Percentiles rank a stretch among this genome's conserved stretches.
Conservation (phyloP, 2,329 filamentous ascomycete genomes). For the Fusarium odoratissimum region DNA sequence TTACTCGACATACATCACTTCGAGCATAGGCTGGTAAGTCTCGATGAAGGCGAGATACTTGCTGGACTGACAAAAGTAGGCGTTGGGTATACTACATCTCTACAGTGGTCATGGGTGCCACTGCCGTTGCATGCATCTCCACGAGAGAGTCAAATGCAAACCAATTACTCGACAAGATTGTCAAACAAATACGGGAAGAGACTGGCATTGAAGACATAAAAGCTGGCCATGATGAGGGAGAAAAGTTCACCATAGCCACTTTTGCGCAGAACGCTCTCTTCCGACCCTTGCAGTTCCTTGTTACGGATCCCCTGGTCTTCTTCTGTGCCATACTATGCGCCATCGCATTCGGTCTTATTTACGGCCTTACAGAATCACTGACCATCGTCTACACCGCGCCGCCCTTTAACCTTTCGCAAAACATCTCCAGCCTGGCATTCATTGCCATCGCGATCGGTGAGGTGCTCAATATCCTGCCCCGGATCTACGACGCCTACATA, state of each 20-base stretch:
- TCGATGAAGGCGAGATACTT: fast-evolving
- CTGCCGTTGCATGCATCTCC: slow-evolving; percentile 4
- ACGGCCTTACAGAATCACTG: slow-evolving; percentile 12
- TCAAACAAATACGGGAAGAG: neutral
- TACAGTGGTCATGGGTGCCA: neutral
- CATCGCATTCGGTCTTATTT: slow-evolving; percentile 14
- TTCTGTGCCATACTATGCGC: slow-evolving; percentile 13
- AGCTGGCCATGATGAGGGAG: neutral
- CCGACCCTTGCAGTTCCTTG: slow-evolving; percentile 8
- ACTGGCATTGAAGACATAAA: neutral
- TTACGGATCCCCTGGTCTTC: neutral
- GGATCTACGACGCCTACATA: slow-evolving; percentile 1
- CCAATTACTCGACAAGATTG: slow-evolving; percentile 3
- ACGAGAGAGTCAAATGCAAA: slow-evolving; percentile 10
- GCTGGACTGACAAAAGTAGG: neutral
- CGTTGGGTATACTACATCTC: slow-evolving; percentile 20
- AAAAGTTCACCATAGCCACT: neutral
- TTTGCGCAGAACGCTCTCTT: slow-evolving; percentile 8
- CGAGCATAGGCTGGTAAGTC: slow-evolving; percentile 10
- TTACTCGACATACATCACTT: neutral
- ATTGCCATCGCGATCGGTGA: slow-evolving; percentile 6
- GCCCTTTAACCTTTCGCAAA: neutral
- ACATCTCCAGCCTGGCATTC: slow-evolving; percentile 6
- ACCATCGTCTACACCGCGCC: slow-evolving; percentile 12
- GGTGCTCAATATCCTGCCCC: neutral